Evolutionary conservation across 2,329 filamentous ascomycete species (phyloP).

Genomic region (Fusarium pseudograminearum): DNA sequence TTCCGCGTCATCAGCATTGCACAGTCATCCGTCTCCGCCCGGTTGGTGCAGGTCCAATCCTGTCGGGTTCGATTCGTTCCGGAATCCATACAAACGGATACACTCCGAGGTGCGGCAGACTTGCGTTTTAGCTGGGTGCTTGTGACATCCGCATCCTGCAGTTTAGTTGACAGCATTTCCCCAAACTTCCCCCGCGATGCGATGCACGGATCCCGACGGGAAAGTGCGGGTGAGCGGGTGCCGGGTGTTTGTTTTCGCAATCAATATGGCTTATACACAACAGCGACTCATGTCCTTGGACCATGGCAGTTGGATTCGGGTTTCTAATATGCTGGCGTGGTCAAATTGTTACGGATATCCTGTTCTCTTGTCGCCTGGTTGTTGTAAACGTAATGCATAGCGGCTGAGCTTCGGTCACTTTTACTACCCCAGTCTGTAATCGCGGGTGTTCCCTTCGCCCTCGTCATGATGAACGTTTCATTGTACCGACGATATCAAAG

Average conservation of each 20-base stretch:
- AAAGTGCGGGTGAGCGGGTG: conserved; percentile 48
- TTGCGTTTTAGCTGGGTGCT: conserved; percentile 29
- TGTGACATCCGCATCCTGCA: conserved; percentile 37
- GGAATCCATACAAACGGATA: conserved; percentile 34
- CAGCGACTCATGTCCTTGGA: neutral
- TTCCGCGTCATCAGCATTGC: conserved; percentile 30
- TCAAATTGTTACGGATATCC: neutral
- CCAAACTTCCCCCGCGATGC: conserved; percentile 48
- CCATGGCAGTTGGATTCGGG: neutral
- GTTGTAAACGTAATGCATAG: neutral
- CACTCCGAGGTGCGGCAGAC: conserved; percentile 31
- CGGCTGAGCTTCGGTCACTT: neutral
- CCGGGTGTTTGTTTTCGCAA: conserved; percentile 21
- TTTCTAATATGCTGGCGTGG: neutral
- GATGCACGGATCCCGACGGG: conserved; percentile 46
- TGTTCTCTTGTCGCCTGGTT: neutral
- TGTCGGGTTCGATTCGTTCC: conserved; percentile 19
- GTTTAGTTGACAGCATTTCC: conserved; percentile 41
- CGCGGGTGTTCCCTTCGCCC: neutral
- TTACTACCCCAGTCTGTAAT: neutral
- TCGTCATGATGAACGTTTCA: conserved; percentile 1
- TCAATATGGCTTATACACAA: conserved; percentile 3
- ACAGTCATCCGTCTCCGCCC: conserved; percentile 42
- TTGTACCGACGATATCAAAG: conserved; percentile 3
- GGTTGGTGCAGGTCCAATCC: conserved; percentile 28